A percentile compares a stretch with the other conserved stretches of the same genome.
phyloP scores from a whole-genome alignment of 129 eudicot genomes.

The Lonicera japonica region DNA sequence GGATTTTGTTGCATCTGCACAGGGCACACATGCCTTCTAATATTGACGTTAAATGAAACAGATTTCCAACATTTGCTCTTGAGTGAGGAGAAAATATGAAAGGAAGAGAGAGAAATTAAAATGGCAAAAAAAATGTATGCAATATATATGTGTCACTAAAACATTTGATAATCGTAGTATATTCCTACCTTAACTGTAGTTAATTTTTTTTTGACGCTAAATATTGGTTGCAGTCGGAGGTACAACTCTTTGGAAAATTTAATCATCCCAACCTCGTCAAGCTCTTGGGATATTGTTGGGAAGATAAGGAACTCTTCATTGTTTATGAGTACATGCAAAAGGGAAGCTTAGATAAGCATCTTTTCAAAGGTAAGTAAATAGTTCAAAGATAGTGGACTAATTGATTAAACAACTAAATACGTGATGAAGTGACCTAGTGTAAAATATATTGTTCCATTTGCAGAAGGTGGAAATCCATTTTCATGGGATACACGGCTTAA shows the following conservation, averaged over 20 bases:
- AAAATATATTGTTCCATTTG: background rate
- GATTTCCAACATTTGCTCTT: no score
- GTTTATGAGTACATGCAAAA: background rate
- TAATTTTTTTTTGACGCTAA: background rate
- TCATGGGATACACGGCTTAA: background rate
- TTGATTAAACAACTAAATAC: background rate
- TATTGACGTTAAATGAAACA: no score
- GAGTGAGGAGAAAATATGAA: no score
- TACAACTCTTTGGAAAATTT: no score
- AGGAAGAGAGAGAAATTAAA: no score
- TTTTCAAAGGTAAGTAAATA: background rate
- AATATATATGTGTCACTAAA: no score
- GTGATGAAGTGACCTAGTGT: no score
- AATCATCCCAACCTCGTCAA: background rate
- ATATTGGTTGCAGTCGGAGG: no score
- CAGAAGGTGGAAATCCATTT: background rate
- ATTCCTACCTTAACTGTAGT: background rate
- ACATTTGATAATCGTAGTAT: no score
- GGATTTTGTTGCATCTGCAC: no score
- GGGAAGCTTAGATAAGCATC: background rate
- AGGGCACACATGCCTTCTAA: no score
- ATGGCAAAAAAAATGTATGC: no score
- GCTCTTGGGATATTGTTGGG: background rate
- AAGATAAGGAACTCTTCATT: background rate
- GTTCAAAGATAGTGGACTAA: background rate